Evolutionary conservation across 768 basidiomycete species (phyloP).

Genomic region (Suillus subalutaceus): DNA sequence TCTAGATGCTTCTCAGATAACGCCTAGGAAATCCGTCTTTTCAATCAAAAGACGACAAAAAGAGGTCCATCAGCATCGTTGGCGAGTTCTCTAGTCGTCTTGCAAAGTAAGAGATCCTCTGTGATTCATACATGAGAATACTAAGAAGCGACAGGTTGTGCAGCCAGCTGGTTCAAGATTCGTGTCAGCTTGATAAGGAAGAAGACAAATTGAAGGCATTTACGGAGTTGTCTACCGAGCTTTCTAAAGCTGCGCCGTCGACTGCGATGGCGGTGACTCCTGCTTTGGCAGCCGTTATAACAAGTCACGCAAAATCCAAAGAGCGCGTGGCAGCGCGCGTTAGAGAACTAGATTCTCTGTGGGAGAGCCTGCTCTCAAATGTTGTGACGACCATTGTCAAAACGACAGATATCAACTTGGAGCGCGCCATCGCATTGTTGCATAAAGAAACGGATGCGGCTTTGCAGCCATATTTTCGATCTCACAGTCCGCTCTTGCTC

Average conservation of each 20-base stretch:
- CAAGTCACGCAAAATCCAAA: constrained; percentile 45
- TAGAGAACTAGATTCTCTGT: constrained; percentile 44
- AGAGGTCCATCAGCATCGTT: constrained; percentile 16
- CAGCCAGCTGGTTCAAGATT: constrained; percentile 46
- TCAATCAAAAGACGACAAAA: constrained; percentile 3
- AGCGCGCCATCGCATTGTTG: constrained; percentile 37
- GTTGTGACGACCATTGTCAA: constrained; percentile 45
- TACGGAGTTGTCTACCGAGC: constrained; percentile 48
- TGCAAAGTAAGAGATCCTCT: constrained; percentile 31
- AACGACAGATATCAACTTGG: constrained; percentile 35
- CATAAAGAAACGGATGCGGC: constrained; percentile 33
- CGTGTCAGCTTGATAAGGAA: constrained; percentile 45
- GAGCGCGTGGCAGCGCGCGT: constrained; percentile 43
- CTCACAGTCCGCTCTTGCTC: constrained; percentile 16
- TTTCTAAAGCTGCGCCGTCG: constrained; percentile 46
- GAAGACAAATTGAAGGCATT: constrained; percentile 52
- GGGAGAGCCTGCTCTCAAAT: constrained; percentile 48
- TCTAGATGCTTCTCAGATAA: background rate
- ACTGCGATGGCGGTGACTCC: constrained; percentile 48
- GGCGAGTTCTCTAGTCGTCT: constrained; percentile 43
- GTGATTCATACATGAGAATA: constrained; percentile 13
- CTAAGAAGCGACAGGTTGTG: constrained; percentile 42
- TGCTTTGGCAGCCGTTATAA: constrained; percentile 47
- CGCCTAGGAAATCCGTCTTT: background rate
- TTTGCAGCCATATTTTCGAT: constrained; percentile 22